Base-by-base conservation (phyloP, 139 green algal species). In the Trebouxia sp. region DNA sequence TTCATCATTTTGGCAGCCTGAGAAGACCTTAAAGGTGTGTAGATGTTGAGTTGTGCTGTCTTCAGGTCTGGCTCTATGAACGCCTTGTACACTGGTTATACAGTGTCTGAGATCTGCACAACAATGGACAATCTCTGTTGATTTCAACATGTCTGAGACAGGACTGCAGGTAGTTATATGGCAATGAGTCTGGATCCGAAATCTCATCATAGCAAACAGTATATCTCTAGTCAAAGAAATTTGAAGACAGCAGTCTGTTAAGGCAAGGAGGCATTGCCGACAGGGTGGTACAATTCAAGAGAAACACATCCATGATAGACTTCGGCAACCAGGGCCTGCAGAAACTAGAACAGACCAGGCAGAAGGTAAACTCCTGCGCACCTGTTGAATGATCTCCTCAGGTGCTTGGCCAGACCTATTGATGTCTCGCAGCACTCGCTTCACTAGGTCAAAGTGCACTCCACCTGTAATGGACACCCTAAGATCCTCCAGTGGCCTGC, bases 31-130 rank as follows among this genome's bases (percentile, higher is more conserved):
- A 89, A 98, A 98, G 38, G 83, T 94, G 91, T 99, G 85, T 94
- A 85, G 53, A 99, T 94, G 6, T 89, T 88, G 41, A 98, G 85
- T 87, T 98, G 96, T 5, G 96, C 96, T 12, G 85, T 92, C 67
- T 94, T 88, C 38, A 99, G 89, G 83, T 98, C 95, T 1, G 96
- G 96, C 90, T 99, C 96, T 43, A 99, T 99, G 91, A 95, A 97
- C 5, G 92, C 95, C 89, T 98, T 98, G 90, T 98, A 99, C 95
- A 99, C 98, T 28, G 96, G 96, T 83, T 97, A 99, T 56, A 99
- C 95, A 12, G 93, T 97, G 76, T 95, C 90, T 1, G 89, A 92
- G 50, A 97, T 90, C 89, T 95, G 86, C 65, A 85, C 6, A 3
- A 39, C 8, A 65, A 30, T 22, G n/a, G n/a, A n/a, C n/a, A n/a